Conservation (phyloP, 495 filamentous ascomycete genomes). For the Aspergillus bertholletiae region DNA sequence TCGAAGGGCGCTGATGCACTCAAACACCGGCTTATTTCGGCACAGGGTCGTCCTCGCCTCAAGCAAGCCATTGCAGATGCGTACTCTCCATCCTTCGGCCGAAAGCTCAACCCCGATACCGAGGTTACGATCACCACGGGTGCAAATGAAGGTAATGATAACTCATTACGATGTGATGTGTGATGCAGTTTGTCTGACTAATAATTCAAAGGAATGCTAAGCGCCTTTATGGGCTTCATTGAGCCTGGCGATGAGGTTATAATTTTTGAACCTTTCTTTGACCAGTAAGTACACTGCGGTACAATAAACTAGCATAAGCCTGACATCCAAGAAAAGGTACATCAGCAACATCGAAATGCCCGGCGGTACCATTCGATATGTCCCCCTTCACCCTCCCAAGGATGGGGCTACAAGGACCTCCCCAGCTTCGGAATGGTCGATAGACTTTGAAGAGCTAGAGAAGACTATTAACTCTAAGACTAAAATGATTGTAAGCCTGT, state of each 20-base stretch:
- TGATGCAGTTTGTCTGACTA: constrained; percentile 4
- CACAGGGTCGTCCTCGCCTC: constrained; percentile 75
- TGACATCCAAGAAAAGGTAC: constrained; percentile 46
- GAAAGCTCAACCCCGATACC: constrained; percentile 76
- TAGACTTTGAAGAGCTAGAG: constrained; percentile 82
- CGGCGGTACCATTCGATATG: constrained; percentile 89
- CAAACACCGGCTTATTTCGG: constrained; percentile 6
- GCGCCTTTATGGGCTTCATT: constrained; percentile 96
- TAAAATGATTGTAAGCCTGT: constrained; percentile 80
- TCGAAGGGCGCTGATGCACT: neutral
- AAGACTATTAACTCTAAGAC: constrained; percentile 79
- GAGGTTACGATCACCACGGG: constrained; percentile 95
- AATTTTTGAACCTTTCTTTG: constrained; percentile 97
- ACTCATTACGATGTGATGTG: neutral
- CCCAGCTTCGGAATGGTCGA: constrained; percentile 80
- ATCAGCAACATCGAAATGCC: constrained; percentile 98
- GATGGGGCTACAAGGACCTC: constrained; percentile 76
- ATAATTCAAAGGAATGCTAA: constrained; percentile 65
- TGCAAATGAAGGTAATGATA: constrained; percentile 76
- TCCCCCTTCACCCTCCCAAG: constrained; percentile 86
- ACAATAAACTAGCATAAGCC: neutral
- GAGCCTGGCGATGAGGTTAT: constrained; percentile 95
- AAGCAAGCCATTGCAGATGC: constrained; percentile 88
- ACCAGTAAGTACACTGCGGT: constrained; percentile 62
- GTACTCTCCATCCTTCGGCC: constrained; percentile 81